These are phyloP conservation scores for Clavariopsis aquatica DNA, from an alignment of 495 filamentous ascomycete species.

Conservation along the genomic window DNA sequence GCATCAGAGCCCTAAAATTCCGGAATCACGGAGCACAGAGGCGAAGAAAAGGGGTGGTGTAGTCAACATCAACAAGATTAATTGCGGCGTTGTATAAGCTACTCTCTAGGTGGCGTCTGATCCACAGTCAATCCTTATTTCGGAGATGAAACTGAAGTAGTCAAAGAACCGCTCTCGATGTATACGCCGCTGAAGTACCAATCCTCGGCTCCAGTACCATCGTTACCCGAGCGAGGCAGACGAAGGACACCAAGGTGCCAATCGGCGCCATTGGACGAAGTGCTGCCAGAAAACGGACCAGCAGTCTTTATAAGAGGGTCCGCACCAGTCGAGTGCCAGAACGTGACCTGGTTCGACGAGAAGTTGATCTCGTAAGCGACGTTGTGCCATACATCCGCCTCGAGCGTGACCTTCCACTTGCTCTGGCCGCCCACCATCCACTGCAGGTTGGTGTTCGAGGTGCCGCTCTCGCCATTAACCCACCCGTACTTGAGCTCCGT, in stretches of 20 bases:
- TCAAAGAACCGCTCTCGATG: slow-evolving; percentile 64
- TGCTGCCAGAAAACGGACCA: slow-evolving; percentile 56
- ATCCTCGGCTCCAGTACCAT: slow-evolving; percentile 58
- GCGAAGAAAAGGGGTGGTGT: background rate
- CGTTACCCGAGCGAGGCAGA: slow-evolving; percentile 58
- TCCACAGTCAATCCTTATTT: background rate
- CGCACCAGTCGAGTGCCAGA: slow-evolving; percentile 67
- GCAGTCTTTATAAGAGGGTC: slow-evolving; percentile 59
- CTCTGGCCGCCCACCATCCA: slow-evolving; percentile 57
- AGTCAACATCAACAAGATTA: background rate
- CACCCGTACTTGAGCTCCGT: slow-evolving; percentile 74
- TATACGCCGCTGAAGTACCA: slow-evolving; percentile 75
- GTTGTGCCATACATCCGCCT: slow-evolving; percentile 68
- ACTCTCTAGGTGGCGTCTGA: no score
- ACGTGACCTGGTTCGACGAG: slow-evolving; percentile 57
- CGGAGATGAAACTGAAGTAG: slow-evolving; percentile 58
- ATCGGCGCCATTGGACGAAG: slow-evolving; percentile 68
- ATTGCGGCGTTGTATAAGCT: background rate
- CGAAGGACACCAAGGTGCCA: slow-evolving; percentile 75
- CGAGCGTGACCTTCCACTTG: slow-evolving; percentile 56
- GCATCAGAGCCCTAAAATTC: no score
- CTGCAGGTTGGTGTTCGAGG: slow-evolving; percentile 54
- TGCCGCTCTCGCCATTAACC: slow-evolving; percentile 59
- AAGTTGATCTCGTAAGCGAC: slow-evolving; percentile 65
- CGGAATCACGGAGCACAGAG: background rate